Conservation (phyloP, 2,329 filamentous ascomycete species). For the Fonsecaea pugnacius region DNA sequence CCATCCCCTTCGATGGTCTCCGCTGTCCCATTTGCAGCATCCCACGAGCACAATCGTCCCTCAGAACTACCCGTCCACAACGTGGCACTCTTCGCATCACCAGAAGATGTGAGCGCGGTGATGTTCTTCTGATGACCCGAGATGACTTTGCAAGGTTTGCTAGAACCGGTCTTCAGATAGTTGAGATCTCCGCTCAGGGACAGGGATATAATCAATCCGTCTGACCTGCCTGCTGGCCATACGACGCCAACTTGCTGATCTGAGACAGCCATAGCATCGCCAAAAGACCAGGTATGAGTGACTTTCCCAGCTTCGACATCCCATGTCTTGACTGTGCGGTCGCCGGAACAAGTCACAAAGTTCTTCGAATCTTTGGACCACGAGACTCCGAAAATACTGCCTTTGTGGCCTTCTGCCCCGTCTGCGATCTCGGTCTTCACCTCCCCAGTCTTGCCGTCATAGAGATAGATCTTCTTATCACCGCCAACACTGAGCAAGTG, state of each 20-base stretch:
- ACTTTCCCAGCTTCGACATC: conserved; percentile 79
- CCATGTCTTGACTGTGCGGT: conserved; percentile 95
- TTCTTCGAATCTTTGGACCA: conserved; percentile 86
- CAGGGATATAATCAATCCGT: conserved; percentile 87
- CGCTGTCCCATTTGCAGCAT: conserved; percentile 70
- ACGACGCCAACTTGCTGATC: conserved; percentile 95
- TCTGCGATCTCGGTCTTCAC: conserved; percentile 69
- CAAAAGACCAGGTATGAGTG: conserved; percentile 82
- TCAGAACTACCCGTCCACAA: conserved; percentile 93
- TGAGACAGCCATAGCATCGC: conserved; percentile 69
- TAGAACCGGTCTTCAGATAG: conserved; percentile 76
- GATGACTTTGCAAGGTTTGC: conserved; percentile 71
- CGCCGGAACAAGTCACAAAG: conserved; percentile 88
- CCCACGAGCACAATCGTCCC: conserved; percentile 83
- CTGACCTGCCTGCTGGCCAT: conserved; percentile 79
- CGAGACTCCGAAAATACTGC: conserved; percentile 88
- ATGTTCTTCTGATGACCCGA: conserved; percentile 91
- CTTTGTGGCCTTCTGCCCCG: conserved; percentile 82
- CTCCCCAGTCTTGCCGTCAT: conserved; percentile 95
- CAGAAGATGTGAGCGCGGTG: conserved; percentile 70
- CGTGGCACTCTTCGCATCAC: conserved; percentile 54
- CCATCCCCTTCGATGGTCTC: conserved; percentile 75
- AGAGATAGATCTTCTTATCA: conserved; percentile 91
- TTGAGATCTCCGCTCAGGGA: conserved; percentile 87
- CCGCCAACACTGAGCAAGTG: conserved; percentile 84